phyloP scores from a whole-genome alignment of 106 monocot genomes.

The Allium cepa region DNA sequence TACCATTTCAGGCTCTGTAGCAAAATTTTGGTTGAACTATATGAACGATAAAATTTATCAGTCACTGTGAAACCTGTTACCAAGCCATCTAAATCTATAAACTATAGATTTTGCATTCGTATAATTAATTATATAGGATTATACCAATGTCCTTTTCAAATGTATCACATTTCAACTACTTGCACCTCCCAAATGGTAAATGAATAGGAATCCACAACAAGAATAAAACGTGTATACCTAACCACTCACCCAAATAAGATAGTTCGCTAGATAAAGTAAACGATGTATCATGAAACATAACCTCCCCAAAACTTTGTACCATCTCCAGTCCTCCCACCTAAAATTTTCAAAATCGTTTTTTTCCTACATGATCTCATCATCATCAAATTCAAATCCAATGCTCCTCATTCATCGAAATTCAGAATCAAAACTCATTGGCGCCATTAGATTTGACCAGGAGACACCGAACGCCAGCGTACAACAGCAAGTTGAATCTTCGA shows the following conservation, averaged over 20 bases:
- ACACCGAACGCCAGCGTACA: slow-evolving; percentile 60
- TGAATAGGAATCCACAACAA: too few species aligned
- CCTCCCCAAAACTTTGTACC: slow-evolving; percentile 69
- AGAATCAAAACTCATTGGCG: slow-evolving; percentile 44
- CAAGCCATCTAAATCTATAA: too few species aligned
- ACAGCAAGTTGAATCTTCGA: slow-evolving; percentile 65
- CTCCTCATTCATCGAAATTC: not conserved
- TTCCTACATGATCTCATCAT: slow-evolving; percentile 27
- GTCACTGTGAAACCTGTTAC: too few species aligned
- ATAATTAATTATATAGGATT: too few species aligned
- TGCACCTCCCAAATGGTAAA: too few species aligned
- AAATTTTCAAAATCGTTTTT: slow-evolving; percentile 81
- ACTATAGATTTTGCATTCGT: too few species aligned
- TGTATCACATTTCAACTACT: too few species aligned
- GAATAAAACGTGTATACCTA: too few species aligned
- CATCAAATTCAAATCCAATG: not conserved
- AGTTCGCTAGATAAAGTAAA: slow-evolving; percentile 87
- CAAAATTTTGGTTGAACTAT: too few species aligned
- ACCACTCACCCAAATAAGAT: slow-evolving; percentile 80
- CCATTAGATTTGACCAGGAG: slow-evolving; percentile 97
- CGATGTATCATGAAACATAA: slow-evolving; percentile 79
- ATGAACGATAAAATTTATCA: too few species aligned
- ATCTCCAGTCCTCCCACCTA: slow-evolving; percentile 81
- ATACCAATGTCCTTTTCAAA: too few species aligned
- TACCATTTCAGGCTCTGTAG: too few species aligned